A percentile compares a stretch with the other conserved stretches of the same genome.
Conservation (phyloP, 805 yeast species). For the Nakazawaea peltata region DNA sequence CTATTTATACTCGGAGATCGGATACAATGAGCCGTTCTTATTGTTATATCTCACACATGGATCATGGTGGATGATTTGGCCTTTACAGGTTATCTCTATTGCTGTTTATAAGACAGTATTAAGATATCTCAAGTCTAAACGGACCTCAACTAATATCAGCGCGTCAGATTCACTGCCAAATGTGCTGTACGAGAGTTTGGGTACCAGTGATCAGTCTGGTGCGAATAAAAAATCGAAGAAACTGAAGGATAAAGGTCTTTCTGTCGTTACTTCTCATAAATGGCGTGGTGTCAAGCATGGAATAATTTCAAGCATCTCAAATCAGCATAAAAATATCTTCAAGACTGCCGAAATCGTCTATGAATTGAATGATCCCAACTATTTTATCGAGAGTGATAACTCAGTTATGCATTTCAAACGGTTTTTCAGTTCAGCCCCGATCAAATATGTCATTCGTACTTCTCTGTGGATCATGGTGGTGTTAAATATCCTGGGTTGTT, state of each 20-base stretch:
- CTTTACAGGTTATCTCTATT: conserved; percentile 47
- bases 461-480: conserved; percentile 43
- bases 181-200: conserved; percentile 1
- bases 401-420: conserved; percentile 21
- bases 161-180: too few species aligned
- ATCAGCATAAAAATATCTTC: conserved; percentile 34
- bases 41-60: conserved; percentile 68
- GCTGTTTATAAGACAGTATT: conserved; percentile 35
- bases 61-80: conserved; percentile 70
- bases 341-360: conserved; percentile 28
- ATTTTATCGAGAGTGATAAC: conserved; percentile 24
- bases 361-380: conserved; percentile 18
- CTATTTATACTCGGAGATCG: conserved; percentile 45
- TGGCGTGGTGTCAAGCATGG: conserved; percentile 25
- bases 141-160: too few species aligned
- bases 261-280: too few species aligned
- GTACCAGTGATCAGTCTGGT: background rate
- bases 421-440: conserved; percentile 36
- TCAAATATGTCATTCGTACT: conserved; percentile 36
- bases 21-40: conserved; percentile 63
- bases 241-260: conserved; percentile 3
- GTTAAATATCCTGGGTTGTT: conserved; percentile 65
- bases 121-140: conserved; percentile 13
- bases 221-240: conserved; percentile 10
- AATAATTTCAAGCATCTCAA: conserved; percentile 27